Percentiles rank a stretch among this genome's conserved stretches.
Conservation (phyloP, 441 rosid species). For the Metrosideros polymorpha region DNA sequence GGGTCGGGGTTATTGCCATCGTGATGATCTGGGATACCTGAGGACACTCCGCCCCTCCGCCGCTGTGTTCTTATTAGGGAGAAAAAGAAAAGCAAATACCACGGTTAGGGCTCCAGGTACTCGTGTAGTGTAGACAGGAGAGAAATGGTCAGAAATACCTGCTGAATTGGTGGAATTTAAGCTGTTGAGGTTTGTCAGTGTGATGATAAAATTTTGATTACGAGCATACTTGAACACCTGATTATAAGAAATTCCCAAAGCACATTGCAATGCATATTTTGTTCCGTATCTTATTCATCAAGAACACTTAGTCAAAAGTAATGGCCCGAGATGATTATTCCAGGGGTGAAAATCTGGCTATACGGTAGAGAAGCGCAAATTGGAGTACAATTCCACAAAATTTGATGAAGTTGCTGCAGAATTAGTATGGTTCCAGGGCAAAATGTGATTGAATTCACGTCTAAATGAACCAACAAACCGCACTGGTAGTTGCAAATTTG, state of each 20-base stretch:
- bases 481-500: not conserved
- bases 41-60: not conserved
- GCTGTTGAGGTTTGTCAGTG: not conserved
- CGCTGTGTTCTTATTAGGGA: not conserved
- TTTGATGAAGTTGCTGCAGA: not conserved
- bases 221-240: not conserved
- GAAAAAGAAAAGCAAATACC: not conserved
- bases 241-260: not conserved
- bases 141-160: not conserved
- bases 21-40: constrained; percentile 84
- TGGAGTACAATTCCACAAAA: not conserved
- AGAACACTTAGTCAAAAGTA: not conserved
- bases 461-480: not conserved
- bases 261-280: not conserved
- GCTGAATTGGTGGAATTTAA: not conserved
- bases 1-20: constrained; percentile 55
- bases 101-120: not conserved
- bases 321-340: not conserved
- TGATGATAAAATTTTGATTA: not conserved
- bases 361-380: not conserved
- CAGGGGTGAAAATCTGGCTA: not conserved
- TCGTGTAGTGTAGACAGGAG: not conserved
- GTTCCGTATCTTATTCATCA: not conserved
- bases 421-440: not conserved
- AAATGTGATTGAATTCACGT: not conserved